These are phyloP conservation scores for Mycena capillaripes DNA, from an alignment of 768 basidiomycete genomes.

Conservation along the genomic window DNA sequence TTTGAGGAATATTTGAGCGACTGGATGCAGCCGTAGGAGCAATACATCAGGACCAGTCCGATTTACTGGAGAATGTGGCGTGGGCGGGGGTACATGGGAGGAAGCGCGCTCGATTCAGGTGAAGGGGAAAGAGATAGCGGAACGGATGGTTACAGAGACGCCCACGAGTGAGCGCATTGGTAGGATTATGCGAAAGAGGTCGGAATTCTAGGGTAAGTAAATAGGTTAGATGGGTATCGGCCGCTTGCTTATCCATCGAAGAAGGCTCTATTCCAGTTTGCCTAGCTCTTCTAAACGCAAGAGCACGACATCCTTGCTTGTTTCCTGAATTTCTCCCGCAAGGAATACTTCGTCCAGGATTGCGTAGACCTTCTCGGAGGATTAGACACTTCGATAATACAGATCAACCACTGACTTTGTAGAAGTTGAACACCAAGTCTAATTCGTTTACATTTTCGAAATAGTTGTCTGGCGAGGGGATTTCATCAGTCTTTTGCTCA, in stretches of 20 bases:
- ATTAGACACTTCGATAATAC: not conserved
- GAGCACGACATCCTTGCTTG: constrained; percentile 96
- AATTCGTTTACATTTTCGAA: constrained; percentile 99
- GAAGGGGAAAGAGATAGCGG: not conserved
- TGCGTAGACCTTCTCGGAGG: constrained; percentile 85
- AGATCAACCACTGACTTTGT: constrained; percentile 72
- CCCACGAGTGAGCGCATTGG: constrained; percentile 24
- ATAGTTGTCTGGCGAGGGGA: constrained; percentile 79
- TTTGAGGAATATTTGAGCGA: not conserved
- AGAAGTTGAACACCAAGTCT: constrained; percentile 98
- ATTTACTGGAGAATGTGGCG: no score
- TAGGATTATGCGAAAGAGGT: constrained; percentile 10
- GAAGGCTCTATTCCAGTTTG: constrained; percentile 78
- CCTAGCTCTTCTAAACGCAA: constrained; percentile 92
- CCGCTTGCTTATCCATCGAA: no score
- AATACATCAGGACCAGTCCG: not conserved
- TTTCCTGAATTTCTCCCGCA: constrained; percentile 98
- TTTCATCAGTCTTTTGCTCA: not conserved
- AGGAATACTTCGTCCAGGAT: constrained; percentile 99
- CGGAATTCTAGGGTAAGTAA: not conserved
- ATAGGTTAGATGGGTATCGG: not conserved
- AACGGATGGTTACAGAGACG: constrained; percentile 11
- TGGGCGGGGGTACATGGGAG: not conserved
- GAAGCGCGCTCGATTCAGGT: constrained; percentile 23
- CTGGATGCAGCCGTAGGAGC: not conserved